A percentile compares a stretch with the other conserved stretches of the same genome.
Evolutionary conservation across 805 yeast species (phyloP).

Genomic region (Spathaspora boniae): DNA sequence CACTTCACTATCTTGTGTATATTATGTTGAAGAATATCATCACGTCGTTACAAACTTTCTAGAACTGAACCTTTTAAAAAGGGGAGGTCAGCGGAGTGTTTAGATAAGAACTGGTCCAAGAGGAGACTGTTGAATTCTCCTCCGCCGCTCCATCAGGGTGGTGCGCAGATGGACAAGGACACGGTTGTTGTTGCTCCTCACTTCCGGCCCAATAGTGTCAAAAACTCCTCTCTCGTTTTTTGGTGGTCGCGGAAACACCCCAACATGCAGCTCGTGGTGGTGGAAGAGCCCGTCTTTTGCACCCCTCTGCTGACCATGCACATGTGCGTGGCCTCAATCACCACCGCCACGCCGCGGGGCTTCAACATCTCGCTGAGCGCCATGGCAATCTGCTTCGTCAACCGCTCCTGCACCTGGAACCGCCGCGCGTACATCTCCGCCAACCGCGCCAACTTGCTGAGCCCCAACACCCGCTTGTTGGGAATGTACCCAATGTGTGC

Average conservation of each 20-base stretch:
- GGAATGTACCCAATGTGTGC: conserved; percentile 99
- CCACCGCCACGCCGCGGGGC: conserved; percentile 98
- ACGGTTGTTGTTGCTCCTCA: conserved; percentile 13
- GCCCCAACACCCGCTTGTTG: conserved; percentile 85
- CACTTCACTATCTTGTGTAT: too few species aligned
- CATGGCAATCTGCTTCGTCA: conserved; percentile 96
- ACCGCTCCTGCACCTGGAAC: conserved; percentile 95
- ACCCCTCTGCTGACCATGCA: conserved; percentile 99
- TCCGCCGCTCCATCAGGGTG: conserved; percentile 2
- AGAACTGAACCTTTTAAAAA: conserved; percentile 1
- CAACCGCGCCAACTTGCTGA: conserved; percentile 87
- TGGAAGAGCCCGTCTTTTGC: conserved; percentile 90
- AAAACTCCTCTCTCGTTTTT: conserved; percentile 93
- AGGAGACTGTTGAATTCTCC: conserved; percentile 17
- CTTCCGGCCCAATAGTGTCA: conserved; percentile 70
- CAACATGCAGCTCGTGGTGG: conserved; percentile 94
- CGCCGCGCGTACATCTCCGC: conserved; percentile 97
- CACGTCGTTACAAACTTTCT: conserved; percentile 16
- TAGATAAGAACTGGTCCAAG: too few species aligned
- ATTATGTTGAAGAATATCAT: too few species aligned
- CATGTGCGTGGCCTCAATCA: conserved; percentile 97
- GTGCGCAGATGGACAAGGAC: too few species aligned
- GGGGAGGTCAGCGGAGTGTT: conserved; percentile 6
- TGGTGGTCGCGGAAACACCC: conserved; percentile 94
- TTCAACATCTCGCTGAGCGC: conserved; percentile 86